Percentiles rank a stretch among this genome's conserved stretches.
These are phyloP conservation scores for Corymbia calophylla DNA, from an alignment of 441 rosid species.

Conservation along the genomic window DNA sequence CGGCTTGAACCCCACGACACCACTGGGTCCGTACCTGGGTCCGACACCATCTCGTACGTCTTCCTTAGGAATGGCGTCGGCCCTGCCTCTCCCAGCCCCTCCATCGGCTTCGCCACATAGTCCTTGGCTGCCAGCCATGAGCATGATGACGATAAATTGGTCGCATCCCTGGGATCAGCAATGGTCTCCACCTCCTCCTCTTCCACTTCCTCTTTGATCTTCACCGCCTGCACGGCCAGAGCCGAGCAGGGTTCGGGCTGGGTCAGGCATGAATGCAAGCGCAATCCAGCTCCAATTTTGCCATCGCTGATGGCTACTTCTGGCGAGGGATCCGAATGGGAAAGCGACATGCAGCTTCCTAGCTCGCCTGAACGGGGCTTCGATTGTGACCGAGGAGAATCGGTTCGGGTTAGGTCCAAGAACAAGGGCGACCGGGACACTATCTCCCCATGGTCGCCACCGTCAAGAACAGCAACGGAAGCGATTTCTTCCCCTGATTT, in stretches of 20 bases:
- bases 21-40: conserved; percentile 29
- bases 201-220: not conserved
- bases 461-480: not conserved
- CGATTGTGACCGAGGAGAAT: not conserved
- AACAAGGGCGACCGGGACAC: not conserved
- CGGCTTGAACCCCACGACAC: conserved; percentile 39
- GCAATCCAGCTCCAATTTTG: not conserved
- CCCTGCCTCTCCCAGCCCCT: conserved; percentile 38
- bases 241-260: not conserved
- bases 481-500: not conserved
- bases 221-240: not conserved
- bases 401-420: not conserved
- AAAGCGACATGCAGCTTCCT: not conserved
- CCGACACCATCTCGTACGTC: conserved; percentile 44
- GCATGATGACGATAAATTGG: conserved; percentile 1
- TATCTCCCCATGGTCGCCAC: not conserved
- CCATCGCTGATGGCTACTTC: not conserved
- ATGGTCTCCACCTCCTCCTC: not conserved
- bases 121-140: conserved; percentile 9
- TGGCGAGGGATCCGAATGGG: not conserved
- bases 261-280: not conserved
- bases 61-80: conserved; percentile 48
- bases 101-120: conserved; percentile 31
- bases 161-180: not conserved
- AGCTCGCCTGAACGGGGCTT: not conserved